Base-by-base conservation (phyloP, 768 basidiomycete species). In the Saitozyma podzolica region DNA sequence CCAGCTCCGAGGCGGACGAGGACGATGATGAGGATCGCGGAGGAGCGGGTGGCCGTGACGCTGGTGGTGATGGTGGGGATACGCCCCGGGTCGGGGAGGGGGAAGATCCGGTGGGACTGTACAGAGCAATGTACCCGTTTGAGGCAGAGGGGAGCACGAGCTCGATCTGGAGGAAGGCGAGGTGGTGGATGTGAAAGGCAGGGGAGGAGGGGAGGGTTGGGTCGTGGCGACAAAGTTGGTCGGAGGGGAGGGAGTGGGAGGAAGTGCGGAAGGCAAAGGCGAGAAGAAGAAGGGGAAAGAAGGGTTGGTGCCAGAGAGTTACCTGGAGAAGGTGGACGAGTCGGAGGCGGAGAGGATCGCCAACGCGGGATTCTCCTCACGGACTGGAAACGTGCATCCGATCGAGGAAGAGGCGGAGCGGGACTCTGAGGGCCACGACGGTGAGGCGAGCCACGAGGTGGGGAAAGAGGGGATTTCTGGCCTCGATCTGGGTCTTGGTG, bases 171-270 rank as follows among this genome's bases (percentile, higher is more conserved):
- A 59, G 19, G 74, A 76, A 53, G 74, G 74, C 8, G 74, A 76
- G 53, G 20, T 76, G 45, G 40, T 76, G 20, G 68, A 69, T 17
- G 63, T 76, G 2, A 47, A 51, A 4, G 74, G 74, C 8, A 66
- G 74, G 45, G 74, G 74, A n/a, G 72, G 67, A 49, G 74, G 74
- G 2, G 66, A 71, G 53, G 74, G 74, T 1, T 76, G 74, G 74
- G 74, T 76, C 48, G 66, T 76, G 5, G 74, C 70, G 48, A 59
- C 69, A 11, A 68, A 58, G 59, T 20, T 60, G 51, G 54, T 56
- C 16, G 47, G 42, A n/a, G 16, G 40, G 29, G 45, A 39, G 0
- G 45, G 13, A 49, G 43, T 14, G 57, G 56, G 40, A 8, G 50
- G 20, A 17, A 19, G 37, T 6, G 56, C 19, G 4, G n/a, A 29